Conservation (phyloP, 371 early-diverging fungal genomes). For the Lichtheimia ramosa region DNA sequence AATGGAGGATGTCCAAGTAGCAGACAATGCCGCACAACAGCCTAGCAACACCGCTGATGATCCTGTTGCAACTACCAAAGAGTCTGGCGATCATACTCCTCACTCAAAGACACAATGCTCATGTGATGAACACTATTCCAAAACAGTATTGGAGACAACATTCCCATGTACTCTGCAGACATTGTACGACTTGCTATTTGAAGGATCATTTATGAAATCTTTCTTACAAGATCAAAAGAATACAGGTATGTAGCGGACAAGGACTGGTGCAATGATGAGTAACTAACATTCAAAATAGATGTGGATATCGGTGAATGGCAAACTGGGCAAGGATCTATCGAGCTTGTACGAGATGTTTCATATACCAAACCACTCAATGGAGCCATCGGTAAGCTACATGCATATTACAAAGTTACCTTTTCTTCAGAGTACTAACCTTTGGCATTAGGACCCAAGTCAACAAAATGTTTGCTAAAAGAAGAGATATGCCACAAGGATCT, state of each 20-base stretch:
- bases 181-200: slow-evolving; percentile 50
- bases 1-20: too few species aligned
- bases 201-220: slow-evolving; percentile 34
- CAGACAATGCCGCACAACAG: too few species aligned
- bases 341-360: slow-evolving; percentile 29
- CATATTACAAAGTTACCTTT: background rate
- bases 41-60: too few species aligned
- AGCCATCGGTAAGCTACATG: slow-evolving; percentile 31
- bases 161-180: slow-evolving; percentile 50
- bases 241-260: slow-evolving; percentile 25
- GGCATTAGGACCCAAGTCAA: slow-evolving; percentile 66
- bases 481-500: slow-evolving; percentile 60
- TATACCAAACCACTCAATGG: slow-evolving; percentile 42
- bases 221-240: slow-evolving; percentile 44
- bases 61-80: too few species aligned
- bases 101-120: too few species aligned
- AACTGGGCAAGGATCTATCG: slow-evolving; percentile 22
- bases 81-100: too few species aligned
- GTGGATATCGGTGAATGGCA: slow-evolving; percentile 47
- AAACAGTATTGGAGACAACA: slow-evolving; percentile 45
- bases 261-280: background rate
- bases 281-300: background rate
- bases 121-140: slow-evolving; percentile 45
- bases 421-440: background rate
- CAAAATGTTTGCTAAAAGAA: slow-evolving; percentile 65